Evolutionary conservation across 306 rosid genomes (phyloP), one percentile per base, ranked within the genome.

Genomic region (Morella rubra): DNA sequence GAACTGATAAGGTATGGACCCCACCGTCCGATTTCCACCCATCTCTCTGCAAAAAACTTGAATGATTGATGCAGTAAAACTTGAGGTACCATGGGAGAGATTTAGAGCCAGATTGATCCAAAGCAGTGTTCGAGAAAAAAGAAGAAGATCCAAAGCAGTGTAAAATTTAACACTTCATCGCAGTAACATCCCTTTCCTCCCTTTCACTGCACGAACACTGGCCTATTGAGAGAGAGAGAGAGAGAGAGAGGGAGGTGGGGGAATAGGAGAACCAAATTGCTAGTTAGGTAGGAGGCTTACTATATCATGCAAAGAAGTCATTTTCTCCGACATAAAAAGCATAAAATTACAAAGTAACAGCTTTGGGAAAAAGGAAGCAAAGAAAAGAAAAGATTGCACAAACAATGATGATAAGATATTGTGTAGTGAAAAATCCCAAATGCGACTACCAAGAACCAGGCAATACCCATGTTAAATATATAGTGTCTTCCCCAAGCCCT

Each of bases 1-100:
- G 97, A 88, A 84, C 91, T 88, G 96, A 93, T 93, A 93, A 90
- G 97, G 84, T 64, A 79, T 22, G 79, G 88, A 42, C 80, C 90
- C 96, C 91, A 89, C 87, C 71, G 70, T 77, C 80, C 85, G 74
- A 79, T 81, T 87, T 78, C 83, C 88, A 32, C 80, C 75, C 69
- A 5, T 66, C 74, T 71, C 79, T 61, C 72, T 47, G n/a, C 15
- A 79, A 83, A 74, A 76, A 83, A 77, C 84, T 89, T 84, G 37
- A 91, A 89, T 87, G 89, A 93, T 93, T 89, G 91, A 86, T 59
- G 87, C 90, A 70, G 96, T 88, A 90, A 85, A 88, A 60, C 84
- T 69, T 74, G 75, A 84, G 83, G 77, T 82, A 32, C 84, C 86
- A 87, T 79, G 87, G 85, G 84, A 65, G 49, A 69, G 80, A 84